Conservation (phyloP, 306 rosid species). For the Cercis canadensis region DNA sequence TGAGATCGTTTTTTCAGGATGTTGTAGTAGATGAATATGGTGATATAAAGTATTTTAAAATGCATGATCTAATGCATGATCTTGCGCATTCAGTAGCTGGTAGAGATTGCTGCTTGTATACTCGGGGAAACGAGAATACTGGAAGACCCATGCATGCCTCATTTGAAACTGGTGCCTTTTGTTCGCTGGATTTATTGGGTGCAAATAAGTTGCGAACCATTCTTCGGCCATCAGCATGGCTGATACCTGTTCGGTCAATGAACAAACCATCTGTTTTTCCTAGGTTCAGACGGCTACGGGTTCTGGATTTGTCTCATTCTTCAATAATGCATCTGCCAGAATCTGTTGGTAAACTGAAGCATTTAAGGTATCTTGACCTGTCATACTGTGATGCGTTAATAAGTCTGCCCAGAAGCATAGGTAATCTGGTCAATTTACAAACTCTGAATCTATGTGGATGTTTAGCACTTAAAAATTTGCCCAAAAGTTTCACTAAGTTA, state of each 20-base stretch:
- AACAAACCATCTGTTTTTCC: neutral
- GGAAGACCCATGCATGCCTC: neutral
- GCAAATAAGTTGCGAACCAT: neutral
- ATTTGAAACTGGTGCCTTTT: neutral
- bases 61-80: slow-evolving; percentile 5
- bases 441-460: neutral
- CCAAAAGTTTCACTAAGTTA: neutral
- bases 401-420: neutral
- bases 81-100: neutral
- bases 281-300: neutral
- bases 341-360: neutral
- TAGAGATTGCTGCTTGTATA: neutral
- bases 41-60: neutral
- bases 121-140: neutral
- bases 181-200: neutral
- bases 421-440: neutral
- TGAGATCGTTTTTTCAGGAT: neutral
- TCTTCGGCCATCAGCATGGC: neutral
- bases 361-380: neutral
- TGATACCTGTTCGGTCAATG: too few species aligned
- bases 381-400: neutral
- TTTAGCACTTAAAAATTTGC: neutral
- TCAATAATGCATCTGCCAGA: neutral
- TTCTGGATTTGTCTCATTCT: neutral
- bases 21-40: neutral